Base-by-base conservation (phyloP, 176 grass and related monocot species). In the Themeda triandra region DNA sequence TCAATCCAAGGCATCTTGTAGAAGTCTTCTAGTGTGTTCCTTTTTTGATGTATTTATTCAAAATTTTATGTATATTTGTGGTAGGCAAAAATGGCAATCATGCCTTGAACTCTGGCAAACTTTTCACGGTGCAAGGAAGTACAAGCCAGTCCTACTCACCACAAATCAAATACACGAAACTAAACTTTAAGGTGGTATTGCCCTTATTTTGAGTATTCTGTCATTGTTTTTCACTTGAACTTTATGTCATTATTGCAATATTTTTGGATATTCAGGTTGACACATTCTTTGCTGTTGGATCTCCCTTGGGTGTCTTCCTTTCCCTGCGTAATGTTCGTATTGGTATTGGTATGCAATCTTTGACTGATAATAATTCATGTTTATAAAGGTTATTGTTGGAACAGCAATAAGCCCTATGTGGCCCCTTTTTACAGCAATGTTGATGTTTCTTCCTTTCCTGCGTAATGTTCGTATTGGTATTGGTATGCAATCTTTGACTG, bases 281-380 rank as follows among this genome's bases (percentile, higher is more conserved):
- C 83, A 98, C 96, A 49, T 95, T 98, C 80, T 98, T 87, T 86
- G 96, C 96, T 85, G 96, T 46, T 80, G 96, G 96, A 88, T 95
- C 96, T 79, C 96, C 96, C 75, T 87, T 98, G 58, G 96, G 96
- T 85, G 93, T 98, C 10, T 98, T 98, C 83, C 88, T 98, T 68
- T 88, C 93, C 11, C 63, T 95, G 35, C 87, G 96, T 80, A 98
- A 98, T 90, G 82, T 98, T 12, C 91, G 93, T 33, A 92, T 98
- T 84, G 96, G 96, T 75, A 90, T 94, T 76, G 96, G 96, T 98
- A 95, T 92, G 85, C 39, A 82, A 88, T 41, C 31, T 54, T 83
- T 54, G 29, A 67, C 30, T 69, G 76, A 86, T 71, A 79, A 63
- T 81, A 76, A 10, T 77, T 71, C 49, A 58, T 80, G 45, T 75